Percentiles rank a stretch among this genome's conserved stretches.
These are phyloP conservation scores for Marasmius tenuissimus DNA, from an alignment of 1,284 basidiomycete species.

Conservation along the genomic window DNA sequence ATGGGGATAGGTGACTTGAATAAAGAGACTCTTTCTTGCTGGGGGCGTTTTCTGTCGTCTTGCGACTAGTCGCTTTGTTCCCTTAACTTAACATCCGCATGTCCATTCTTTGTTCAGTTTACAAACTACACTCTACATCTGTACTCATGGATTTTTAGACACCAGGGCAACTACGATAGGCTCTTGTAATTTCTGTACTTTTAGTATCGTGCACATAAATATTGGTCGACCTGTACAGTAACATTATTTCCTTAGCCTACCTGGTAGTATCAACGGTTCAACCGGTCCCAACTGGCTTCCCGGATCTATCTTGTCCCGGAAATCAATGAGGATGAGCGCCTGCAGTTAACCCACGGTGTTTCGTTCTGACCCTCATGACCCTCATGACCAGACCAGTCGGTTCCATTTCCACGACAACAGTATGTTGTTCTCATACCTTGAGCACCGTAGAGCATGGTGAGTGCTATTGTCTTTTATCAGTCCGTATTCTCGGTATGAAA, in stretches of 20 bases:
- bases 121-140: not conserved
- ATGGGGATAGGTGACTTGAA: not conserved
- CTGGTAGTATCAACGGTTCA: not conserved
- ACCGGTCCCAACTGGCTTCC: not conserved
- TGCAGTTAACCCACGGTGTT: not conserved
- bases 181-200: not conserved
- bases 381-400: not conserved
- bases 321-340: too few species aligned
- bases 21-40: too few species aligned
- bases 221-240: not conserved
- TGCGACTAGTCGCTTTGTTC: not conserved
- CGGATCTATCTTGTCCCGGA: too few species aligned
- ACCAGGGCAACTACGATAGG: not conserved
- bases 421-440: not conserved
- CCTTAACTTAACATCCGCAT: not conserved
- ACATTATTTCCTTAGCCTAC: too few species aligned
- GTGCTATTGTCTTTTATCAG: not conserved
- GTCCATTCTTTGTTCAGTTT: not conserved
- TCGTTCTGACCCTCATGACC: not conserved
- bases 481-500: not conserved
- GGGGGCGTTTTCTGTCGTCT: not conserved
- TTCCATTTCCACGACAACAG: not conserved
- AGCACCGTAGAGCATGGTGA: constrained; percentile 13
- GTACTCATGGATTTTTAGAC: not conserved
- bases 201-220: not conserved